A percentile compares a stretch with the other conserved stretches of the same genome.
These are phyloP conservation scores for Periconia sp. DNA, from an alignment of 2,329 filamentous ascomycete species.

Conservation along the genomic window DNA sequence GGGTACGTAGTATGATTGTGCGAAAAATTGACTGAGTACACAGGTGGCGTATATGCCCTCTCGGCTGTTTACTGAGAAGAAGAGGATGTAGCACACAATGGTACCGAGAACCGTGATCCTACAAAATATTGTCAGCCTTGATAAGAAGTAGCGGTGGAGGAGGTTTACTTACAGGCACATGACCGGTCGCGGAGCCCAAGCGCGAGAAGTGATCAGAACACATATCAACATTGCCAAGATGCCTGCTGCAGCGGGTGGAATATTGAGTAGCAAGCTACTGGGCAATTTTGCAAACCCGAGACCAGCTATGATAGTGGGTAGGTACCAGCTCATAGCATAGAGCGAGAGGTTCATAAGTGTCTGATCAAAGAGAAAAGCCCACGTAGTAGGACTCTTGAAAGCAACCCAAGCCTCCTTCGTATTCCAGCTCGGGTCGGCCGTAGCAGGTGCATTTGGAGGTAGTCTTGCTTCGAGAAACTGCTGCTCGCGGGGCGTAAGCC, in stretches of 20 bases:
- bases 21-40: not conserved
- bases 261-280: not conserved
- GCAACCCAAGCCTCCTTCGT: conserved; percentile 29
- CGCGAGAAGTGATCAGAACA: no score
- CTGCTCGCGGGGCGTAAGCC: conserved; percentile 46
- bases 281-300: not conserved
- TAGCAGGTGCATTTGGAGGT: conserved; percentile 44
- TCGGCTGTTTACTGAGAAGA: not conserved
- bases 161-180: no score
- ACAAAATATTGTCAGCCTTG: no score
- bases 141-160: no score
- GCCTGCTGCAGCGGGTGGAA: not conserved
- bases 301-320: not conserved
- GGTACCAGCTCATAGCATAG: not conserved
- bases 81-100: not conserved
- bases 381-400: not conserved
- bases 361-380: not conserved
- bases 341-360: not conserved
- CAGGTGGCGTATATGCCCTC: no score
- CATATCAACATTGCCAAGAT: not conserved
- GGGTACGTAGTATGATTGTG: not conserved
- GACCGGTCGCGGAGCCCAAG: no score
- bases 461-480: conserved; percentile 47
- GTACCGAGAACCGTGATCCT: not conserved
- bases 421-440: conserved; percentile 41